These are phyloP conservation scores for Talaromyces islandicus DNA, from an alignment of 2,329 filamentous ascomycete genomes.

Conservation along the genomic window DNA sequence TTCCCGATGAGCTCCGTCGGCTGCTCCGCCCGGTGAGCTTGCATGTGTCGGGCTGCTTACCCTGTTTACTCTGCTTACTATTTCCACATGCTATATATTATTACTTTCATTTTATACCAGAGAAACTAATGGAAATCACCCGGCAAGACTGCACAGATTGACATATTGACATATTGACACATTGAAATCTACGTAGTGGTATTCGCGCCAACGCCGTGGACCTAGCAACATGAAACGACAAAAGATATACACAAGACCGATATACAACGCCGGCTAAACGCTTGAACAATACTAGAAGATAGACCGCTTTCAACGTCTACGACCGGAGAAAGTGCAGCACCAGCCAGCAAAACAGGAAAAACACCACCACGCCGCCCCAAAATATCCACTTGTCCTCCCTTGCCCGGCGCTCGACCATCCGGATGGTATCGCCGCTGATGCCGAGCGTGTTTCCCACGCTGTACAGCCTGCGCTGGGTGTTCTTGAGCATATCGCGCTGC, in stretches of 20 bases:
- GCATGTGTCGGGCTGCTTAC: background rate
- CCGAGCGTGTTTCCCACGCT: constrained; percentile 91
- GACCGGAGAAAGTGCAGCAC: constrained; percentile 78
- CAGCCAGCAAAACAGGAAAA: constrained; percentile 87
- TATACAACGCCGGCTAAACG: constrained; percentile 8
- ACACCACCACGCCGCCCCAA: constrained; percentile 75
- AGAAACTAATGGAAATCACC: no score
- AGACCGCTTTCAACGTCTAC: constrained; percentile 16
- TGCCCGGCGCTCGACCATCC: constrained; percentile 88
- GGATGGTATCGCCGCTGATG: constrained; percentile 89
- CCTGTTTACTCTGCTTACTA: no score
- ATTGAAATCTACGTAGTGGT: background rate
- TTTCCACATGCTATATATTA: no score
- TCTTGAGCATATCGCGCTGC: constrained; percentile 91
- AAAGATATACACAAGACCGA: background rate
- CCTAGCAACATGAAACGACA: background rate
- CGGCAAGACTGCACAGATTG: no score
- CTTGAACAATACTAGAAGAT: background rate
- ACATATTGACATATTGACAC: no score
- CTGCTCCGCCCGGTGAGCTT: background rate
- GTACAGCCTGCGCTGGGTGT: constrained; percentile 84
- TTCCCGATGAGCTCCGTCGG: constrained; percentile 3
- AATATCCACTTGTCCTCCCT: constrained; percentile 99
- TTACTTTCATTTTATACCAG: no score
- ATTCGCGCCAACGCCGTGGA: background rate